Base-by-base conservation (phyloP, 78 protist species). In the Isochrysis galbana region DNA sequence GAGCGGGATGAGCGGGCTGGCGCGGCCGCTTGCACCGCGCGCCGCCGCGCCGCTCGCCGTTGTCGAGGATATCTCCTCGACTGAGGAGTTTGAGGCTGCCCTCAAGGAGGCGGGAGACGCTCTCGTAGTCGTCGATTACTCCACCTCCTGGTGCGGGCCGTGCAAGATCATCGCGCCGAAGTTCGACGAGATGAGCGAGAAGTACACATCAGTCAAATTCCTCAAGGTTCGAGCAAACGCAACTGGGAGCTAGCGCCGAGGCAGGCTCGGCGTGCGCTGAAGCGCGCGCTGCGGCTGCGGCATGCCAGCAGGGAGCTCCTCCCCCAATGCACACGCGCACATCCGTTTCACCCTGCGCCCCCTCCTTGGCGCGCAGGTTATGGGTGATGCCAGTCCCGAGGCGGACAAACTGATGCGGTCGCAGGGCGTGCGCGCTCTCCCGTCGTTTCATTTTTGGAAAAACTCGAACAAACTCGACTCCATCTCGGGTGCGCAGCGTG, bases 81-180 rank as follows among this genome's bases (percentile, higher is more conserved):
- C 72, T 54, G 45, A 41, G 69, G 92, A 90, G 26, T 46, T 90
- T 32, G 55, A 90, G 17, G 48, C 23, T 5, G 92, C 92, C 26
- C 38, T 90, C 41, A 1, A 44, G 42, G 7, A 36, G 11, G 92
- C 92, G 7, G 91, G 91, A 0, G 80, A 34, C 41, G 32, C 38
- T 10, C 47, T 90, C 44, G 74, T 90, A 1, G 89, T 90, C 39
- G 42, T 90, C 39, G 93, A 90, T 51, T 90, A 78, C 77, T 38
- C 61, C 51, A 78, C 93, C 42, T 72, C 93, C 14, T 90, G 93
- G 93, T 90, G 93, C 77, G 93, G 93, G 7, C 93, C 93, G 19
- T 90, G 93, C 93, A 90, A 90, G 51, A 86, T 78, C 72, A 77
- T 90, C 38, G 93, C 93, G 17, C 93, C 93, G 29, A 78, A 78